Base-by-base conservation (phyloP, 2,329 filamentous ascomycete species). In the Aspergillus eucalypticola region DNA sequence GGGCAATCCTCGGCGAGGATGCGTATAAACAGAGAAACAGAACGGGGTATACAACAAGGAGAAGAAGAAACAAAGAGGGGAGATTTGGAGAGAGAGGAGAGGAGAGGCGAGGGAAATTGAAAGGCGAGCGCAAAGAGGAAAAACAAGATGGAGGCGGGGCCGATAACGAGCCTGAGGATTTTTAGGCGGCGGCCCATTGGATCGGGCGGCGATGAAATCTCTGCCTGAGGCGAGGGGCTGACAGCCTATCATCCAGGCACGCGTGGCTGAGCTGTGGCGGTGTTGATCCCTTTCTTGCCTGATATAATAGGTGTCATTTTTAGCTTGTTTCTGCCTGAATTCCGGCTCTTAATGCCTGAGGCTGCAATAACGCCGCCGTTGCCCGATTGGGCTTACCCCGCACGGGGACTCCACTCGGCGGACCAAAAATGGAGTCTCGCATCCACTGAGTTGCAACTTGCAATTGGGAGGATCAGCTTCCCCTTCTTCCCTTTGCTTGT, bases 371-470 rank as follows among this genome's bases (percentile, higher is more conserved):
- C 50, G 15, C 13, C 42, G 32, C 32, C 32, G 32, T 49, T 62
- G 29, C 57, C 60, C 35, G 21, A 60, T 66, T 57, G 41, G 55
- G 63, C n/a, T 51, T 62, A 64, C 64, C 64, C 64, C 64, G 64
- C 64, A 66, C 64, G 58, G 23, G 23, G n/a, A 19, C 8, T 17
- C 46, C 46, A 50, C 46, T 29, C 15, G 23, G 5, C 41, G 41
- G 19, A 19, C 41, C 41, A 13, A 44, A 42, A 44, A 49, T 49
- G 44, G 44, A 29, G 44, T 15, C 19, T 15, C 10, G 44, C 21
- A 27, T 44, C 41, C 41, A 44, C 41, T 44, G 19, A 29, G 27
- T 29, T 29, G 27, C 27, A 27, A 27, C 25, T 27, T 8, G 25
- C 41, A 44, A 19, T 23, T 44, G 41, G 41, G 41, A 35, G 10